A percentile compares a stretch with the other conserved stretches of the same genome.
Conservation (phyloP, 2,329 filamentous ascomycete genomes). For the Didymella keratinophila region DNA sequence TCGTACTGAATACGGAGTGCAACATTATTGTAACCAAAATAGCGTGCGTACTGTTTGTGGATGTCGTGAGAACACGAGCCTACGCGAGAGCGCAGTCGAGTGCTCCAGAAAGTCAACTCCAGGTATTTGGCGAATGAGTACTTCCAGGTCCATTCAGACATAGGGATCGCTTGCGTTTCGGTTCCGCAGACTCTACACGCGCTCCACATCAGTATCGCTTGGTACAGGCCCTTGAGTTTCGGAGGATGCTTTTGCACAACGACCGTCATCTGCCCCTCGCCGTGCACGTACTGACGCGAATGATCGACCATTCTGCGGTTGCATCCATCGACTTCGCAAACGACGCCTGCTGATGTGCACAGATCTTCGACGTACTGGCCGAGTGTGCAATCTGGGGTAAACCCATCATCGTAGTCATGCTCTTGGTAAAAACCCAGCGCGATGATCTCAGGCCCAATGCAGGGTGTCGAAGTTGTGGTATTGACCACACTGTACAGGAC, state of each 20-base stretch:
- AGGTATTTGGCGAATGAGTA: constrained; percentile 99
- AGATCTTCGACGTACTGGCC: constrained; percentile 96
- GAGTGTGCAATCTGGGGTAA: constrained; percentile 83
- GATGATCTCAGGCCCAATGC: constrained; percentile 87
- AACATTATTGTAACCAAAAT: constrained; percentile 87
- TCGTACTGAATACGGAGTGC: constrained; percentile 92
- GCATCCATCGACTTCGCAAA: constrained; percentile 84
- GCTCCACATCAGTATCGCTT: constrained; percentile 96
- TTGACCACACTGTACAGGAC: constrained; percentile 94
- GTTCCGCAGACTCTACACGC: constrained; percentile 91
- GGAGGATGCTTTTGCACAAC: constrained; percentile 80
- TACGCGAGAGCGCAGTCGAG: constrained; percentile 75
- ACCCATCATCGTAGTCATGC: constrained; percentile 74
- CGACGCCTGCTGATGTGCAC: constrained; percentile 75
- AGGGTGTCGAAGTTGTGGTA: constrained; percentile 91
- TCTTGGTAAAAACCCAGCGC: constrained; percentile 94
- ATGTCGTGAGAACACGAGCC: constrained; percentile 89
- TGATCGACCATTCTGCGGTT: constrained; percentile 90
- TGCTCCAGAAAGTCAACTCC: constrained; percentile 97
- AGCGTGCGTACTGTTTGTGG: constrained; percentile 88
- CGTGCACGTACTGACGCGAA: constrained; percentile 96
- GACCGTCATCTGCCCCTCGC: constrained; percentile 89
- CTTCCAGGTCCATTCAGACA: constrained; percentile 96
- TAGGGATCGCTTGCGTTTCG: constrained; percentile 86
- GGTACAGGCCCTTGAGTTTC: constrained; percentile 69